These are phyloP conservation scores for Trichothecium sympodiale DNA, from an alignment of 2,329 filamentous ascomycete genomes.

Conservation along the genomic window DNA sequence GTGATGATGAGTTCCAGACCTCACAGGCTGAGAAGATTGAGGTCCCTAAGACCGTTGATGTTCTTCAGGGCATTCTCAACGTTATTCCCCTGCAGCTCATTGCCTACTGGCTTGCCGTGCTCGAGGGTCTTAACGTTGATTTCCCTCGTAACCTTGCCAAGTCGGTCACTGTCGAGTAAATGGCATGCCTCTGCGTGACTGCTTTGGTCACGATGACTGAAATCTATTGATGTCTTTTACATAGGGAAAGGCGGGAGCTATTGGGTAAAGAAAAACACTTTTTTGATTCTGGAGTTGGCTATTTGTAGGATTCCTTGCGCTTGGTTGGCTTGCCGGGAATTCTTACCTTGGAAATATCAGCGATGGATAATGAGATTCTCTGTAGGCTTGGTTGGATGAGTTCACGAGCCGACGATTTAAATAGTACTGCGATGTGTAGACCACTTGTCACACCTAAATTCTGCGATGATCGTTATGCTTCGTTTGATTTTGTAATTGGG, in stretches of 20 bases:
- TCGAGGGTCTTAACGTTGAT: conserved; percentile 92
- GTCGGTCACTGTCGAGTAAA: conserved; percentile 96
- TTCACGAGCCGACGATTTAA: too few species aligned
- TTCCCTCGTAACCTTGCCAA: conserved; percentile 98
- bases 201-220: conserved; percentile 8
- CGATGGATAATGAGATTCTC: too few species aligned
- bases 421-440: too few species aligned
- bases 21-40: conserved; percentile 94
- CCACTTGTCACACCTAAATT: too few species aligned
- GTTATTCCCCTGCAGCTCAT: conserved; percentile 96
- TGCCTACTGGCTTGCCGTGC: conserved; percentile 96
- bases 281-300: not conserved
- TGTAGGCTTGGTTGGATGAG: too few species aligned
- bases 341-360: too few species aligned
- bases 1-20: conserved; percentile 78
- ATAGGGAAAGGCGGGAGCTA: not conserved
- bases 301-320: too few species aligned
- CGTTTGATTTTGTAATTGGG: too few species aligned
- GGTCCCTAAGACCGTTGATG: conserved; percentile 90
- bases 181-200: not conserved
- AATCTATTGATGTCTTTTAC: conserved; percentile 5
- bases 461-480: too few species aligned
- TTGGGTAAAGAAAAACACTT: not conserved
- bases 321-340: too few species aligned
- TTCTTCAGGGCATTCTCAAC: conserved; percentile 92